Percentiles rank a stretch among this genome's conserved stretches.
These are phyloP conservation scores for Fusarium nisikadoi DNA, from an alignment of 2,329 filamentous ascomycete genomes.

Conservation along the genomic window DNA sequence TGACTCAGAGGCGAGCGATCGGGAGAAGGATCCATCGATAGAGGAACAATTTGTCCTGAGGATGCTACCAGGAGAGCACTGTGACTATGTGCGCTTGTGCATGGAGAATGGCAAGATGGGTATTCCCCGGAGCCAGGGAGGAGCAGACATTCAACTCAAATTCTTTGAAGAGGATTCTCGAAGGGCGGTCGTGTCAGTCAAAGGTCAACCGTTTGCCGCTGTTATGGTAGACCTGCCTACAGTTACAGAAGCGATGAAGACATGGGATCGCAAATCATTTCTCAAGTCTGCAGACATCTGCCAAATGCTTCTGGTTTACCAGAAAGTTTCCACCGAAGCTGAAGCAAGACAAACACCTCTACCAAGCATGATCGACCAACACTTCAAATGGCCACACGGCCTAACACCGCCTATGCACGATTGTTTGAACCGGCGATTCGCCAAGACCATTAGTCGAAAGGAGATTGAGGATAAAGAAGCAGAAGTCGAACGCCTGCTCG, in stretches of 20 bases:
- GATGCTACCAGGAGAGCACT: slow-evolving; percentile 86
- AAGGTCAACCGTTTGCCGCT: slow-evolving; percentile 78
- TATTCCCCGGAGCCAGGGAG: slow-evolving; percentile 68
- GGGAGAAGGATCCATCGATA: slow-evolving; percentile 85
- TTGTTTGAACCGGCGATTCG: slow-evolving; percentile 83
- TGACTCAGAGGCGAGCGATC: slow-evolving; percentile 94
- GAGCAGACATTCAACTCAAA: slow-evolving; percentile 81
- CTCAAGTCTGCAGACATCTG: slow-evolving; percentile 91
- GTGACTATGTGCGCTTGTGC: slow-evolving; percentile 81
- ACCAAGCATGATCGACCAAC: slow-evolving; percentile 75
- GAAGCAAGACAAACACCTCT: slow-evolving; percentile 74
- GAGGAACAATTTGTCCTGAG: slow-evolving; percentile 91
- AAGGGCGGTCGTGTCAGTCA: slow-evolving; percentile 77
- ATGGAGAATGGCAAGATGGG: slow-evolving; percentile 84
- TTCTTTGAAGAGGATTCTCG: slow-evolving; percentile 81
- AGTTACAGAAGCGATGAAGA: slow-evolving; percentile 91
- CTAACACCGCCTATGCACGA: slow-evolving; percentile 90
- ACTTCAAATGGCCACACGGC: slow-evolving; percentile 83
- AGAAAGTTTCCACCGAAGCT: slow-evolving; percentile 71
- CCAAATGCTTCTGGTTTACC: slow-evolving; percentile 87
- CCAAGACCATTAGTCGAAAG: slow-evolving; percentile 82
- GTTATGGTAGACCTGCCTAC: slow-evolving; percentile 86
- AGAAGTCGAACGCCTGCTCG: slow-evolving; percentile 78
- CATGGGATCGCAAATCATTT: slow-evolving; percentile 87
- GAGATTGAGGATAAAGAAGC: slow-evolving; percentile 88